Evolutionary conservation across 169 alveolate genomes (phyloP).

Genomic region (Neospora caninum): DNA sequence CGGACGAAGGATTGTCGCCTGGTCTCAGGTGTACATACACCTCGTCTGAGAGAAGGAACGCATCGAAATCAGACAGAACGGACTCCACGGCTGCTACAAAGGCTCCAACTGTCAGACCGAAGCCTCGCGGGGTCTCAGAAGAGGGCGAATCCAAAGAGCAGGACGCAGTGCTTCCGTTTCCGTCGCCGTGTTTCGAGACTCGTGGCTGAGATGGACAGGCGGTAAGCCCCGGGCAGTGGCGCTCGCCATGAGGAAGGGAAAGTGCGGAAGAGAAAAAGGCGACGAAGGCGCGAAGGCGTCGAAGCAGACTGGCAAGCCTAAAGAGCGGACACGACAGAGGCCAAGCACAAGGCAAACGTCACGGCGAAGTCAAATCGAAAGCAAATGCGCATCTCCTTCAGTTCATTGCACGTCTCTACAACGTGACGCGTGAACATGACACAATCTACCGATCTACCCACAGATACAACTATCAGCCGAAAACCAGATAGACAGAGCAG

Average conservation of each 20-base stretch:
- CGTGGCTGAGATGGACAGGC: background rate
- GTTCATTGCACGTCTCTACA: no score
- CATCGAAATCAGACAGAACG: background rate
- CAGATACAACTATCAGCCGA: no score
- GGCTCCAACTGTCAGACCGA: background rate
- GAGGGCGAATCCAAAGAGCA: background rate
- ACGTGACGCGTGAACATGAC: no score
- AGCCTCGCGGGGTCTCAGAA: background rate
- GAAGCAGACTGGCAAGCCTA: constrained; percentile 22
- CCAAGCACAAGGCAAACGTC: background rate
- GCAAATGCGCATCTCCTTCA: background rate
- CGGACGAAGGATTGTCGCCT: background rate
- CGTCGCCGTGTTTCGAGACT: no score
- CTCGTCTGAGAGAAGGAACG: constrained; percentile 19
- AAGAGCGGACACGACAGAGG: background rate
- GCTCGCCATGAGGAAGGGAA: background rate
- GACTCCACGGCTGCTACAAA: background rate
- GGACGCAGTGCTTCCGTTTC: background rate
- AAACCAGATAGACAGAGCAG: background rate
- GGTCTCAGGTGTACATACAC: background rate
- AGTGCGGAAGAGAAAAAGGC: background rate
- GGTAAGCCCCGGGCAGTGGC: background rate
- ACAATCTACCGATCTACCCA: no score
- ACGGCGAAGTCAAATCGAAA: background rate
- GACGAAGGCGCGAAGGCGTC: constrained; percentile 34